A percentile compares a stretch with the other conserved stretches of the same genome.
These are phyloP conservation scores for Trametes hirsuta DNA, from an alignment of 1,284 basidiomycete genomes.

Conservation along the genomic window DNA sequence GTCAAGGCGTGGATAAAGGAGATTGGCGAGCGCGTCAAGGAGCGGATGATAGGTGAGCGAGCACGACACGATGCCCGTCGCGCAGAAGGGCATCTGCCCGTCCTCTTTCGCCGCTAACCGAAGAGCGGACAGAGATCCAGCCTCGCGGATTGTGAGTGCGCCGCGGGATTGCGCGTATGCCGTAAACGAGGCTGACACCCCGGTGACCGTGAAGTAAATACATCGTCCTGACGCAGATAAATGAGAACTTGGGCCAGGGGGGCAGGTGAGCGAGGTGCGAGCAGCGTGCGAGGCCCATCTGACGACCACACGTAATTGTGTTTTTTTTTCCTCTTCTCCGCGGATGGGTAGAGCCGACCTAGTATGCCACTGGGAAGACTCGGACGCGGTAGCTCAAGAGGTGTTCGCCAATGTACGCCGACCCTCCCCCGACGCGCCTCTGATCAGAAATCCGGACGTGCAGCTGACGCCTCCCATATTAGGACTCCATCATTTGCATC, in stretches of 20 bases:
- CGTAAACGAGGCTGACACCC: not conserved
- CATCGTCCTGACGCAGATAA: conserved; percentile 80
- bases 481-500: conserved; percentile 78
- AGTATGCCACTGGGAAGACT: conserved; percentile 77
- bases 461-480: conserved; percentile 18
- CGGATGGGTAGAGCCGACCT: conserved; percentile 52
- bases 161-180: conserved; percentile 8
- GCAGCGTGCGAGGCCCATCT: conserved; percentile 8
- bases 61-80: not conserved
- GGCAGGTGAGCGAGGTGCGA: conserved; percentile 57
- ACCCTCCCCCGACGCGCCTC: not conserved
- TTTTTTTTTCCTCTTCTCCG: not conserved
- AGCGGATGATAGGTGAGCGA: conserved; percentile 65
- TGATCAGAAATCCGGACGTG: conserved; percentile 6
- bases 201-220: conserved; percentile 62
- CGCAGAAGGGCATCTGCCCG: not conserved
- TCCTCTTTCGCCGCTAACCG: conserved; percentile 8
- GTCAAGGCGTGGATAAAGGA: conserved; percentile 79
- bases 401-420: conserved; percentile 65
- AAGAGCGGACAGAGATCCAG: conserved; percentile 58
- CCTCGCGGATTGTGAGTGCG: conserved; percentile 74
- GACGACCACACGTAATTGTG: conserved; percentile 1
- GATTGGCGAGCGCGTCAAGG: conserved; percentile 79
- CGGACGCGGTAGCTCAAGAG: conserved; percentile 70
- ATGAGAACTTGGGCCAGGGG: conserved; percentile 80